Percentiles rank a stretch among this genome's conserved stretches.
Conservation (phyloP, 108 stramenopile species). For the Hondaea fermentalgiana region DNA sequence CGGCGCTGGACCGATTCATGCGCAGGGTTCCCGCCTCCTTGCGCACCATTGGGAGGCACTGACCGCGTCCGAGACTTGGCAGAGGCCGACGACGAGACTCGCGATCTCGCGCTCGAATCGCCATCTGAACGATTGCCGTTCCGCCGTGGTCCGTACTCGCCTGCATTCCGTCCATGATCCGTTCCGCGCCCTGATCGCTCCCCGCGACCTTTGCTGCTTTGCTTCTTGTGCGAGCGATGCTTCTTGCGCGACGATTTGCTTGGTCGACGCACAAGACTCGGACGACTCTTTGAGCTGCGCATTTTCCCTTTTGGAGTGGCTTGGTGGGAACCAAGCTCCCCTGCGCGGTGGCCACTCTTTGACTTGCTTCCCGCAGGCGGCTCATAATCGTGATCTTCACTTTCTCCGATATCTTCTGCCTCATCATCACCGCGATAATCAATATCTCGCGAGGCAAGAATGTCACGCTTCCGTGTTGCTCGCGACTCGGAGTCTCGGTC, state of each 20-base stretch:
- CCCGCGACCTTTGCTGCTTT: too few relatives aligned
- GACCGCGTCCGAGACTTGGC: too few relatives aligned
- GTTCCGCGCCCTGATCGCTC: too few relatives aligned
- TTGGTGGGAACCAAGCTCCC: neutral
- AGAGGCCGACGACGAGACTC: too few relatives aligned
- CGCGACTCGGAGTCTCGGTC: neutral
- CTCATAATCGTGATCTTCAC: neutral
- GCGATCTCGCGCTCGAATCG: too few relatives aligned
- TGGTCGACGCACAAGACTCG: neutral
- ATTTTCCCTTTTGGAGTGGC: neutral
- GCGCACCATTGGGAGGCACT: too few relatives aligned
- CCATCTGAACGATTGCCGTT: too few relatives aligned
- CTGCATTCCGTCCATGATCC: too few relatives aligned
- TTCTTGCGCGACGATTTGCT: neutral
- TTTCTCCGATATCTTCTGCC: neutral
- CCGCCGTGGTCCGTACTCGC: too few relatives aligned
- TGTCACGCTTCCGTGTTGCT: neutral
- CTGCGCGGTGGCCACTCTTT: neutral
- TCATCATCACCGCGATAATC: neutral
- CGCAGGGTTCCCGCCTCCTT: too few relatives aligned
- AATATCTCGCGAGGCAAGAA: neutral
- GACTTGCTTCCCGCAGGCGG: neutral
- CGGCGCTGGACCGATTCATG: too few relatives aligned
- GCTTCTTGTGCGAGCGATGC: neutral
- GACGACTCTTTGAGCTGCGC: neutral